Evolutionary conservation across 176 grass and related monocot genomes (phyloP), one percentile per base, ranked within the genome.

Genomic region (Oryza meridionalis): DNA sequence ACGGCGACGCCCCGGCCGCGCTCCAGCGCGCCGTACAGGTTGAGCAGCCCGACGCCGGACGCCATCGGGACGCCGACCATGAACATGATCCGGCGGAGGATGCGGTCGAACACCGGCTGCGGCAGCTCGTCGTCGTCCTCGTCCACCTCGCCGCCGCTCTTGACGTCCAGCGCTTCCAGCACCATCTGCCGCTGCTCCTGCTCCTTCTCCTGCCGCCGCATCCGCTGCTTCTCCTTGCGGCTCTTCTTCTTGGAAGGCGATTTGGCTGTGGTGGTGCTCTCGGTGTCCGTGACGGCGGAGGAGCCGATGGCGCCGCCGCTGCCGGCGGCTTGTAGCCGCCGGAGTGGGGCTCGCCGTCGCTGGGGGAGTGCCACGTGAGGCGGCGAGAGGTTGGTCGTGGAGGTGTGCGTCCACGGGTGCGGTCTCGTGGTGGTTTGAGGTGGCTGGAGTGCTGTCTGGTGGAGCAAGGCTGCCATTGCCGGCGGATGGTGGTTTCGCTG

Each of bases 71-170:
- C 27, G 33, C 91, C 93, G 14, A 98, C 91, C 4, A 73, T 51
- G 82, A 95, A 40, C 13, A 88, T 19, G 82, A 98, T 93, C 47
- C 96, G 85, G 11, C 72, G 87, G 11, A 95, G 45, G 86, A 98
- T 95, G 72, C 92, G 86, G 73, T 98, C 76, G 83, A 95, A 93
- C 55, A 98, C 88, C 8, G 38, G 67, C 81, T 93, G 79, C 25
- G 96, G 96, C 12, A 95, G 78, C 85, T 92, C 92, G 4, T 98
- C 93, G 16, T 91, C 87, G 3, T 67, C 85, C 7, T 69, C 73
- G 1, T 19, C 9, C 5, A 44, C 50, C 16, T 59, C n/a, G 44
- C 45, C 5, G 42, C 29, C 67, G 61, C 11, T 27, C 27, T 74
- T 81, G 7, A 49, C 19, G 13, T 16, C 67, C 38, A 79, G 73